Evolutionary conservation across 805 yeast genomes (phyloP), one percentile per base, ranked within the genome.

Genomic region (Lipomyces yamanashiensis): DNA sequence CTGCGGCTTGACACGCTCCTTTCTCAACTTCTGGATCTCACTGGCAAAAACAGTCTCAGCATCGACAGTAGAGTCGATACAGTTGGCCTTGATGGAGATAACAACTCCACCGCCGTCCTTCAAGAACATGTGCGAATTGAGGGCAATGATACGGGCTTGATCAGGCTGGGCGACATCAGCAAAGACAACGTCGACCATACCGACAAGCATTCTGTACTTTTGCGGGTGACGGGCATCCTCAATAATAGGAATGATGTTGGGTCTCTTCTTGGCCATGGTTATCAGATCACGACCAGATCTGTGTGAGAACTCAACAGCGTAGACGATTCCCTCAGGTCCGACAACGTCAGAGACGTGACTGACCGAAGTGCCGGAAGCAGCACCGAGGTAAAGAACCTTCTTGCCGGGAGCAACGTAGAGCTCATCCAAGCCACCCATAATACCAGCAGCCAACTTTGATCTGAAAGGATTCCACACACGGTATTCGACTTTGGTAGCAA

Each of bases 151-250:
- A 89, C 99, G 96, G 73, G 99, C 99, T 84, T 95, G 99, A 82
- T 95, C 99, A 50, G 99, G 99, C 84, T 95, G 99, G 71, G 99
- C 99, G 78, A 95, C 99, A 85, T 95, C 99, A 68, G 99, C 99
- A 76, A 95, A 95, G 67, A 95, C 98, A 77, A 87, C 90, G 80
- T 95, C 99, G 71, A 95, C 99, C 99, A 95, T 95, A 75, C 98
- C 96, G 69, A 95, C 84, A 74, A 95, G 85, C 99, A 95, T 95
- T 84, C 99, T 88, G 88, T 95, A 95, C 82, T 95, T 95, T 80
- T 95, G 99, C 76, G 99, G 99, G 82, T 95, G 99, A 85, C 99
- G 92, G 70, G 99, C 99, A 82, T 95, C 99, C 82, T 95, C 99
- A 78, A 95, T 92, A 80, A 95, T 95, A 75, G 99, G 99, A 72